Conservation (phyloP, 192 early-diverging fungal species). For the Thamnidium elegans region DNA sequence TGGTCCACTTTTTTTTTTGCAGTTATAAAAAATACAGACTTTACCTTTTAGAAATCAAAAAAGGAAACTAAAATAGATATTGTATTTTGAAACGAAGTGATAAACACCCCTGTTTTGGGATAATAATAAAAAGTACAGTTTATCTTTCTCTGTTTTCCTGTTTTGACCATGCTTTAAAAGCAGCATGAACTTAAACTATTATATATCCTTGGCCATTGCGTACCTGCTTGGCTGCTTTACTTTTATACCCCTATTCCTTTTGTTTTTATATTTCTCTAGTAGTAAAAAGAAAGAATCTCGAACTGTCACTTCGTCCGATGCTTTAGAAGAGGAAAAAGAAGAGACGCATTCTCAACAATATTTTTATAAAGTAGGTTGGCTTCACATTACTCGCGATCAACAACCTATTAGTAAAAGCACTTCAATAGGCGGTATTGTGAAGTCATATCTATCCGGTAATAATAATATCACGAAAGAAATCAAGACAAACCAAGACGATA, state of each 20-base stretch:
- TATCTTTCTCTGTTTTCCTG: not conserved
- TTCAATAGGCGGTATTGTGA: conserved; percentile 12
- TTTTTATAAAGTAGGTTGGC: conserved; percentile 34
- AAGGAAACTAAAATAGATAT: no score
- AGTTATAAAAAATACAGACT: no score
- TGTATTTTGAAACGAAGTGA: no score
- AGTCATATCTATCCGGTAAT: conserved; percentile 26
- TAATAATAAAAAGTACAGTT: not conserved
- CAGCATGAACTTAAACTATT: not conserved
- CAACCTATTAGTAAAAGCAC: not conserved
- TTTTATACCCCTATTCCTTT: conserved; percentile 34
- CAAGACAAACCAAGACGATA: not conserved
- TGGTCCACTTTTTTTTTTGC: no score
- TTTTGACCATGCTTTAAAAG: not conserved
- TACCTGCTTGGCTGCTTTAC: conserved; percentile 44
- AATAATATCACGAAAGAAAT: conserved; percentile 40
- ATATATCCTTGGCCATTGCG: conserved; percentile 25
- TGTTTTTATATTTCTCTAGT: conserved; percentile 8
- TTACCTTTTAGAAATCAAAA: no score
- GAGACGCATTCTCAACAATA: not conserved
- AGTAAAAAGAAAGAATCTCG: not conserved
- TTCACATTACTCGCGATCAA: conserved; percentile 24
- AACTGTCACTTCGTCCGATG: not conserved
- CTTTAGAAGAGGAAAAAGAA: not conserved
- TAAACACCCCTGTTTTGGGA: no score